Evolutionary conservation across 2,329 filamentous ascomycete genomes (phyloP).

Genomic region (Penicillium sp.): DNA sequence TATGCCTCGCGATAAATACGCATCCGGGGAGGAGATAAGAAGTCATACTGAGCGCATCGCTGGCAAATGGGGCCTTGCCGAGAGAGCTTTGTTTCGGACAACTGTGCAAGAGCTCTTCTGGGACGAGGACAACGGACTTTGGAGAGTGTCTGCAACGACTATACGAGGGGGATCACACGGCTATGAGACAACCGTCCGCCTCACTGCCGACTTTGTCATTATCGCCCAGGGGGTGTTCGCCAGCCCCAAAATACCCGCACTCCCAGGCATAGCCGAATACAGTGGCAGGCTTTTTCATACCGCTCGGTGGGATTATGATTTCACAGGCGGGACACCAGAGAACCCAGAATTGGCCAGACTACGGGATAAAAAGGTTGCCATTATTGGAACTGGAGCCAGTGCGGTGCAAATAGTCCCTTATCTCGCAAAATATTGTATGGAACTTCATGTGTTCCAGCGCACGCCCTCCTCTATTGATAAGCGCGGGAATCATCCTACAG

Average conservation of each 20-base stretch:
- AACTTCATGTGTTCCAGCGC: too few species aligned
- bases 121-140: neutral
- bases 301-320: neutral
- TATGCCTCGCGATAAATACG: slow-evolving; percentile 17
- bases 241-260: neutral
- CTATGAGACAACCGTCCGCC: too few species aligned
- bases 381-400: too few species aligned
- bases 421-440: too few species aligned
- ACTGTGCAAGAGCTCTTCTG: neutral
- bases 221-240: neutral
- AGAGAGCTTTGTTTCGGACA: neutral
- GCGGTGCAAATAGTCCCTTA: too few species aligned
- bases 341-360: neutral
- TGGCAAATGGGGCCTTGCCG: neutral
- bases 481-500: neutral
- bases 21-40: slow-evolving; percentile 17
- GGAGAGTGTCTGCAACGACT: neutral
- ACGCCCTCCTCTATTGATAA: too few species aligned
- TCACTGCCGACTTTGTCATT: too few species aligned
- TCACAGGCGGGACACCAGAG: neutral
- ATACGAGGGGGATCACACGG: too few species aligned
- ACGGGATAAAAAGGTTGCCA: too few species aligned
- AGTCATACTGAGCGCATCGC: slow-evolving; percentile 18
- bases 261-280: neutral
- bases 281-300: neutral